Base-by-base conservation (phyloP, 768 basidiomycete genomes). In the Suillus alpinus region DNA sequence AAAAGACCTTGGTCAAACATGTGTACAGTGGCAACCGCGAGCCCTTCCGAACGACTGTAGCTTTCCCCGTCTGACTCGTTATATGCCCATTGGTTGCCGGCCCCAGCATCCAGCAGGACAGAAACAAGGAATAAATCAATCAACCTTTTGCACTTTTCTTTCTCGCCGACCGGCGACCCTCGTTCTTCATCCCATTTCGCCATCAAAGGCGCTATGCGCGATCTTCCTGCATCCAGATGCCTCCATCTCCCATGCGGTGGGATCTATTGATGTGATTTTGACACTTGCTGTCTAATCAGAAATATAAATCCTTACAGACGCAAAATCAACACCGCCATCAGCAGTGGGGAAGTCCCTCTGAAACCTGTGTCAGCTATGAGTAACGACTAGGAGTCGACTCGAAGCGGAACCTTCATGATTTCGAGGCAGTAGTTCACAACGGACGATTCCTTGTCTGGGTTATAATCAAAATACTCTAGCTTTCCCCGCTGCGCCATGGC, bases 101-200 rank as follows among this genome's bases (percentile, higher is more conserved):
- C 96, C 1, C 95, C 95, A 0, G 95, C 96, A 67, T 98, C 96
- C 39, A 99, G 85, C 14, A 98, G 81, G 8, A 98, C 96, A 12
- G 94, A 94, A 34, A 93, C 90, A 58, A 87, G 76, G 77, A 95
- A 95, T 43, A 97, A 84, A 75, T 98, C 96, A 70, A 98, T 80
- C 37, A 94, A 79, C 1, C 94, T 83, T 60, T 86, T 85, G 56
- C 86, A 82, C 46, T 83, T 81, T 67, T 95, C 88, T 57, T 78
- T 83, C 2, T 69, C 61, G 66, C 83, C 80, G 6, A 83, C 77
- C 3, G 80, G 71, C 56, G 73, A 69, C 20, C 59, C 59, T 41
- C 1, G 77, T 59, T 75, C 70, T 0, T 76, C 63, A 0, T 76
- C 73, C 91, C 91, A 93, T 44, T 79, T 74, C 0, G 71, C 67